Evolutionary conservation across 2,329 filamentous ascomycete genomes (phyloP).

Genomic region (Colletotrichum tropicicola): DNA sequence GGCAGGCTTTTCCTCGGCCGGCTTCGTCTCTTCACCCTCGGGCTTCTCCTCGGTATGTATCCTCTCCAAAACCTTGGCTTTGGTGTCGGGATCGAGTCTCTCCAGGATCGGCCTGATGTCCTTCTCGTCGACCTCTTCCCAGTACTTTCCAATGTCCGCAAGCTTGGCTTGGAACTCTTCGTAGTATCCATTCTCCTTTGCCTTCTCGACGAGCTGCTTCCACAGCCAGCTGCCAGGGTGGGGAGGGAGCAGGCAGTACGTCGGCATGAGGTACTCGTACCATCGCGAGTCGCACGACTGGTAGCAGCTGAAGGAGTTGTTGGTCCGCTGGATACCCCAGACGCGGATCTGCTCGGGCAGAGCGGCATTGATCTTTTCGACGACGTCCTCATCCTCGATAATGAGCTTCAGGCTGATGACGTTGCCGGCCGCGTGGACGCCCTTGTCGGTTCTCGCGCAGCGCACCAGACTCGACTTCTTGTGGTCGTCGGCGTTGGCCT

Average conservation of each 20-base stretch:
- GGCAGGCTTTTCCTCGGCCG: constrained; percentile 35
- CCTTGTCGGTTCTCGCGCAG: constrained; percentile 96
- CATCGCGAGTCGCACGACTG: constrained; percentile 93
- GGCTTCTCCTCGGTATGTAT: constrained; percentile 55
- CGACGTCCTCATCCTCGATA: constrained; percentile 87
- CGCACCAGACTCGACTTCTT: constrained; percentile 95
- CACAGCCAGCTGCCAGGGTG: constrained; percentile 89
- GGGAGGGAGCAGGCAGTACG: constrained; percentile 90
- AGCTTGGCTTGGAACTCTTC: constrained; percentile 76
- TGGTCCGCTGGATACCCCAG: constrained; percentile 92
- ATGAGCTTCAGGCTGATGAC: constrained; percentile 96
- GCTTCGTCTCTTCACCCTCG: constrained; percentile 31
- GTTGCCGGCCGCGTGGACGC: constrained; percentile 95
- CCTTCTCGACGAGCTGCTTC: constrained; percentile 81
- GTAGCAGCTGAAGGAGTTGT: constrained; percentile 93
- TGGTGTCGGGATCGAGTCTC: constrained; percentile 69
- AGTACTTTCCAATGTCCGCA: constrained; percentile 82
- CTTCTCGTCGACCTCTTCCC: constrained; percentile 83
- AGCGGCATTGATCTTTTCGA: constrained; percentile 89
- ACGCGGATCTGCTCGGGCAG: constrained; percentile 90
- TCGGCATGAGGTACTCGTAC: constrained; percentile 97
- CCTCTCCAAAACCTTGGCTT: constrained; percentile 68
- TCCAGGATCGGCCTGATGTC: constrained; percentile 77
- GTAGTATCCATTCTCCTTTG: constrained; percentile 76
- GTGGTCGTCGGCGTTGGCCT: constrained; percentile 95